Evolutionary conservation across 805 yeast genomes (phyloP).

Genomic region (Grigorovia jiainica): DNA sequence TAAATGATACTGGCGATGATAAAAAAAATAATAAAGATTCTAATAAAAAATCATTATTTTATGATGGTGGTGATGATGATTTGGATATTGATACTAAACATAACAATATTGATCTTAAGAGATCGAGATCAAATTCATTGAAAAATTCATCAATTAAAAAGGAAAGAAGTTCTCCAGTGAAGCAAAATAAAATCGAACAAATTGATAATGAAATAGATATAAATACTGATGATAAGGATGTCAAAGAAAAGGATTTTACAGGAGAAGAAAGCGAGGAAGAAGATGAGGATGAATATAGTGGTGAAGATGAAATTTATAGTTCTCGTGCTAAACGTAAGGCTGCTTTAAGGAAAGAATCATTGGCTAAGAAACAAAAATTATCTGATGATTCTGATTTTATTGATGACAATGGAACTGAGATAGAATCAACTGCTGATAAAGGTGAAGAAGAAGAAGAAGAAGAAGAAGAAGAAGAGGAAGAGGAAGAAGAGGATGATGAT

Average conservation of each 20-base stretch:
- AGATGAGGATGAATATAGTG: constrained; percentile 2
- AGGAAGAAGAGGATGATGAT: neutral
- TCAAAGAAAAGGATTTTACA: no score
- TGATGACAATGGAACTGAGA: no score
- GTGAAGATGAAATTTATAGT: constrained; percentile 1
- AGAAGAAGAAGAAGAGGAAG: neutral
- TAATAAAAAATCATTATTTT: neutral
- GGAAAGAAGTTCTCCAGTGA: no score
- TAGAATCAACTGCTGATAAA: neutral
- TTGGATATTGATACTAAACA: no score
- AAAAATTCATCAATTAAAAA: no score
- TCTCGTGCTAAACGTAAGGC: constrained; percentile 4
- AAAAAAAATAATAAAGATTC: neutral
- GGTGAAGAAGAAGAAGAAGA: constrained; percentile 4
- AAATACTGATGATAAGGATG: no score
- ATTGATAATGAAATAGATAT: no score
- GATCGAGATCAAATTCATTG: no score
- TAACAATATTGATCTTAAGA: no score
- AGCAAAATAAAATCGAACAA: no score
- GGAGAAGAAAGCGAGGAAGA: neutral
- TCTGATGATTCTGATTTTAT: neutral
- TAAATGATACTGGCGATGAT: neutral
- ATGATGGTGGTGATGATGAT: neutral
- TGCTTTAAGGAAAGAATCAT: constrained; percentile 1
- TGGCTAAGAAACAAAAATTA: neutral